These are phyloP conservation scores for Fusarium burgessii DNA, from an alignment of 2,329 filamentous ascomycete genomes.

Conservation along the genomic window DNA sequence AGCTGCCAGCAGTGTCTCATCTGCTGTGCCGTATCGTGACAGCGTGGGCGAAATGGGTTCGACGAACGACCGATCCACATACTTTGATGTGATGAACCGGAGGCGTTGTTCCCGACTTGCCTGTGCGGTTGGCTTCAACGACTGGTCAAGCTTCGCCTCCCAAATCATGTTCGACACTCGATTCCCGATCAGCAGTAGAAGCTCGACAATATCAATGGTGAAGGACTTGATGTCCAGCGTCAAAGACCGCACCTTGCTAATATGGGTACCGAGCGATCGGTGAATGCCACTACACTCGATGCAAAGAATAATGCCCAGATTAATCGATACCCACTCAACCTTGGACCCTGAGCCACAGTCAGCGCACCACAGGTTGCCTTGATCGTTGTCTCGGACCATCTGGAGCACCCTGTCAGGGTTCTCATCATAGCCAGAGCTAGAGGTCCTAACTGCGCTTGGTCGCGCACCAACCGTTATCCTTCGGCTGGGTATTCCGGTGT, in stretches of 20 bases:
- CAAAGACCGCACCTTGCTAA: constrained; percentile 95
- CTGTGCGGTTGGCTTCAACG: constrained; percentile 78
- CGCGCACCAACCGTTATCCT: constrained; percentile 93
- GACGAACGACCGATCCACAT: constrained; percentile 85
- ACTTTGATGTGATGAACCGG: constrained; percentile 96
- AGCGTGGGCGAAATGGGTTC: constrained; percentile 80
- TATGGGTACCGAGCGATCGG: constrained; percentile 94
- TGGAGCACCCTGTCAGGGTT: constrained; percentile 88
- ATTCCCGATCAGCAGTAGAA: constrained; percentile 92
- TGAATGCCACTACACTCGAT: constrained; percentile 99
- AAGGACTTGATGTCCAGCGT: constrained; percentile 97
- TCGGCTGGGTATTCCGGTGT: constrained; percentile 73
- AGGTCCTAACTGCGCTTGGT: constrained; percentile 76
- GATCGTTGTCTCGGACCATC: constrained; percentile 87
- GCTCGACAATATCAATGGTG: constrained; percentile 95
- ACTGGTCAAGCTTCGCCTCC: constrained; percentile 85
- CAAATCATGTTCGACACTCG: constrained; percentile 96
- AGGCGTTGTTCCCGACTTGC: constrained; percentile 90
- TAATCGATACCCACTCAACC: constrained; percentile 99
- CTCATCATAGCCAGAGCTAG: constrained; percentile 81
- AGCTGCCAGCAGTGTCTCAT: constrained; percentile 89
- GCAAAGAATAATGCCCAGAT: constrained; percentile 94
- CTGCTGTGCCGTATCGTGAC: constrained; percentile 80
- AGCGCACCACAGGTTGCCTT: constrained; percentile 93
- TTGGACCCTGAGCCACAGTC: constrained; percentile 93